Evolutionary conservation across 169 alveolate genomes (phyloP).

Genomic region (Plasmodium cynomolgi): DNA sequence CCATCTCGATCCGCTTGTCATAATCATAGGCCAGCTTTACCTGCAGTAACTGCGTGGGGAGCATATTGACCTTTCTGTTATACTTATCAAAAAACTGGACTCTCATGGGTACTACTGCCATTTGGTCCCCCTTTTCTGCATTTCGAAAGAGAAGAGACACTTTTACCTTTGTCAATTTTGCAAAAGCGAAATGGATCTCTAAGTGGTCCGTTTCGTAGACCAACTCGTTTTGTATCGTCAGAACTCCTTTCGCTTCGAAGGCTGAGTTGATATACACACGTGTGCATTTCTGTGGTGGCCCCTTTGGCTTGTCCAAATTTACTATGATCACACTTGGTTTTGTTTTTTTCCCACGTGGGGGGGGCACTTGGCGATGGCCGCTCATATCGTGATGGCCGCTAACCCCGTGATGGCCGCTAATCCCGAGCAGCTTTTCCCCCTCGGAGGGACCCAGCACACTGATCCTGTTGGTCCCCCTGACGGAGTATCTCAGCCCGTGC

Average conservation of each 20-base stretch:
- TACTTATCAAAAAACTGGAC: constrained; percentile 20
- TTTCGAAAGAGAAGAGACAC: not conserved
- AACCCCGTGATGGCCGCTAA: not conserved
- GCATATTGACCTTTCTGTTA: constrained; percentile 17
- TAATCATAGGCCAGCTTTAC: constrained; percentile 32
- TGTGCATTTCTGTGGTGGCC: not conserved
- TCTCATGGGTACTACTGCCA: not conserved
- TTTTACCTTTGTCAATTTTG: constrained; percentile 19
- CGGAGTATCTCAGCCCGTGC: not conserved
- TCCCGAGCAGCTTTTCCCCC: not conserved
- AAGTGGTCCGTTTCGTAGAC: constrained; percentile 11
- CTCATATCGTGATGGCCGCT: not conserved
- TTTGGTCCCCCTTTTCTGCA: not conserved
- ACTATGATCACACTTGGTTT: not conserved
- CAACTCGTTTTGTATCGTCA: constrained; percentile 1
- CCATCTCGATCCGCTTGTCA: not conserved
- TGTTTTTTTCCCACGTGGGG: not conserved
- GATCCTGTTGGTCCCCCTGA: constrained; percentile 12
- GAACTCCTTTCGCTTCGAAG: not conserved
- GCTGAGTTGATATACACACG: constrained; percentile 13
- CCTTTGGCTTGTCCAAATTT: not conserved
- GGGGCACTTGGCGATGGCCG: not conserved
- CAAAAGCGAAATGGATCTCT: not conserved
- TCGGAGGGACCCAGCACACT: not conserved
- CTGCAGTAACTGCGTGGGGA: constrained; percentile 3